Base-by-base conservation (phyloP, 164 flowering plant genomes). In the Piper longum region DNA sequence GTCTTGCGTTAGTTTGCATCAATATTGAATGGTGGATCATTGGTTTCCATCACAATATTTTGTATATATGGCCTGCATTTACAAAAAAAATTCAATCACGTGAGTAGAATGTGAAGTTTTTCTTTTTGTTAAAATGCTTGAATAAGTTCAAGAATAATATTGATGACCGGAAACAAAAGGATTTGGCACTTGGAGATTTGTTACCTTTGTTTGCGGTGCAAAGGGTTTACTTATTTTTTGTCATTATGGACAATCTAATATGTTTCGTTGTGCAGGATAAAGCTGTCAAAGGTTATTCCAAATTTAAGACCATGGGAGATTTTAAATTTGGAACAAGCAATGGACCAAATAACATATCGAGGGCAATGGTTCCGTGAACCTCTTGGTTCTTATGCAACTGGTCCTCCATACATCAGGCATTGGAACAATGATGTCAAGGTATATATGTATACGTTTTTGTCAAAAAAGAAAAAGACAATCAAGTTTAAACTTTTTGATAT, bases 231-330 rank as follows among this genome's bases (percentile, higher is more conserved):
- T 6, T 55, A 6, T 55, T 55, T 16, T 55, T 16, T 55, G 57
- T 26, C 39, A 56, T 9, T 56, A 16, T 16, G 8, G 26, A 55
- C 16, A 9, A 56, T 7, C 7, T 16, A 7, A 17, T 56, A 56
- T 9, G 4, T 7, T 26, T 16, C 59, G 14, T 60, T 16, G 36
- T n/a, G 67, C 82, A 87, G 98, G 82, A 66, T 61, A 7, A 69
- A 78, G 54, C 65, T 89, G 81, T 78, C 79, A 14, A 71, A 82
- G 73, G 58, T 71, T 62, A 82, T 87, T 48, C 98, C 98, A 54
- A 89, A 86, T 16, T 74, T 92, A 70, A 86, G 98, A 73, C 98
- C 98, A 57, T 89, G 97, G 98, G 96, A 92, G 73, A 93, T 89
- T 71, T 70, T 86, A 26, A 89, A 90, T 64, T 62, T 88, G 19